phyloP scores from a whole-genome alignment of 331 rosid species.

The Quercus tomentella region DNA sequence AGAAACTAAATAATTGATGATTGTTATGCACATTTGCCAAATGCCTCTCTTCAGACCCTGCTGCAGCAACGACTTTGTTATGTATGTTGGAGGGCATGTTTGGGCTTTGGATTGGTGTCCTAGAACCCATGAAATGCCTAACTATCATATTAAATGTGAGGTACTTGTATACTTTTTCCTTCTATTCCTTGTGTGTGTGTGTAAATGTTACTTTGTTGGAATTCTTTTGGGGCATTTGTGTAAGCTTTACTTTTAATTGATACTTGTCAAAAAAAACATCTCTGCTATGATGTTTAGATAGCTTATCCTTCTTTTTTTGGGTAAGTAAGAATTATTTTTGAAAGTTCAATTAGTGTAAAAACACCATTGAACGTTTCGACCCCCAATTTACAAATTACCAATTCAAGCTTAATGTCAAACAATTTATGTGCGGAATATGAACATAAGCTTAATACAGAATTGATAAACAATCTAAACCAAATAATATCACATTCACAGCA shows the following conservation, averaged over 20 bases:
- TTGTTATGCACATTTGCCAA: slow-evolving; percentile 5
- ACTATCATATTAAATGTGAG: slow-evolving; percentile 60
- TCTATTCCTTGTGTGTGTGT: neutral
- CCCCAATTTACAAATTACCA: too few species aligned
- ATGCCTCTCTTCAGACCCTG: slow-evolving; percentile 16
- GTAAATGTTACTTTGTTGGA: neutral
- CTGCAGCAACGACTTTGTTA: slow-evolving; percentile 64
- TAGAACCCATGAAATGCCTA: slow-evolving; percentile 43
- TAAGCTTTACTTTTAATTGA: neutral
- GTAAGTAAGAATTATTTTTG: too few species aligned
- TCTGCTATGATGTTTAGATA: neutral
- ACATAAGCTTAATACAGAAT: too few species aligned
- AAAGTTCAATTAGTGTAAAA: too few species aligned
- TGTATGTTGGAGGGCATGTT: slow-evolving; percentile 87
- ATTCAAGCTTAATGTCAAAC: too few species aligned
- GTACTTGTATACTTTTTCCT: slow-evolving; percentile 10
- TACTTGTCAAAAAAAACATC: neutral
- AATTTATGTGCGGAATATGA: too few species aligned
- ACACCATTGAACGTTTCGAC: too few species aligned
- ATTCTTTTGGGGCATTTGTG: neutral
- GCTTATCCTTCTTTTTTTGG: neutral
- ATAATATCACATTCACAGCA: too few species aligned
- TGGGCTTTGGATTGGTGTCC: slow-evolving; percentile 99
- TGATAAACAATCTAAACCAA: too few species aligned
- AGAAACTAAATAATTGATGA: slow-evolving; percentile 6